phyloP scores from a whole-genome alignment of 1,284 basidiomycete genomes.

The Cystobasidium pallidum region DNA sequence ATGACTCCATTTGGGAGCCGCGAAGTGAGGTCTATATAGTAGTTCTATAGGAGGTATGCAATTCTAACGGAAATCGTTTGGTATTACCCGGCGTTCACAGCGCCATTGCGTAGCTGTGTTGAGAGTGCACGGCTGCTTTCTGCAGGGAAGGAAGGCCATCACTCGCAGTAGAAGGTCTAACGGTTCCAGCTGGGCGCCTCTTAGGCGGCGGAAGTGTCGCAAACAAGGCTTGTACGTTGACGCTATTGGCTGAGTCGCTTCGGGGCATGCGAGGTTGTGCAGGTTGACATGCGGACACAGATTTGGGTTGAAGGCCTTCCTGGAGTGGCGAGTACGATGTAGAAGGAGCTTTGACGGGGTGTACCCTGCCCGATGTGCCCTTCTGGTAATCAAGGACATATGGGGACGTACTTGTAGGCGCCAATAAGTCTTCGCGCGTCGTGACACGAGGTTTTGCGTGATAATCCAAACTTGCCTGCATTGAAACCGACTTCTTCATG shows the following conservation, averaged over 20 bases:
- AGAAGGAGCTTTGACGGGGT: constrained; percentile 2
- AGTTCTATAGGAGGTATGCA: too few species aligned
- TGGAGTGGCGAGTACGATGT: neutral
- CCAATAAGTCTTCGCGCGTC: neutral
- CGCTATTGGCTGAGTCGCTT: constrained; percentile 7
- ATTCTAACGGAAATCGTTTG: too few species aligned
- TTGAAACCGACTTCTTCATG: constrained; percentile 2
- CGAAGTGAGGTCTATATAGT: too few species aligned
- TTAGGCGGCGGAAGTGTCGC: constrained; percentile 38
- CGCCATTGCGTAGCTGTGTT: too few species aligned
- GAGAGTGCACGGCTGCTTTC: neutral
- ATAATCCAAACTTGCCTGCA: constrained; percentile 2
- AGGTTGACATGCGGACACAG: neutral
- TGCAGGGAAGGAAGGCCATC: neutral
- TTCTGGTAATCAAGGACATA: neutral
- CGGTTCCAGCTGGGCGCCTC: constrained; percentile 6
- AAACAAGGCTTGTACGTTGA: constrained; percentile 32
- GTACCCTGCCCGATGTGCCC: constrained; percentile 26
- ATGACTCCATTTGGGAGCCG: too few species aligned
- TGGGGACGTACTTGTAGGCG: constrained; percentile 4
- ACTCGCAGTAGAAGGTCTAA: constrained; percentile 1
- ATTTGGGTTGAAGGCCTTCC: neutral
- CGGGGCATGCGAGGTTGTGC: neutral
- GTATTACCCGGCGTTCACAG: too few species aligned
- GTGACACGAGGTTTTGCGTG: neutral